phyloP scores from a whole-genome alignment of 805 yeast species.

The Metschnikowia continentalis region DNA sequence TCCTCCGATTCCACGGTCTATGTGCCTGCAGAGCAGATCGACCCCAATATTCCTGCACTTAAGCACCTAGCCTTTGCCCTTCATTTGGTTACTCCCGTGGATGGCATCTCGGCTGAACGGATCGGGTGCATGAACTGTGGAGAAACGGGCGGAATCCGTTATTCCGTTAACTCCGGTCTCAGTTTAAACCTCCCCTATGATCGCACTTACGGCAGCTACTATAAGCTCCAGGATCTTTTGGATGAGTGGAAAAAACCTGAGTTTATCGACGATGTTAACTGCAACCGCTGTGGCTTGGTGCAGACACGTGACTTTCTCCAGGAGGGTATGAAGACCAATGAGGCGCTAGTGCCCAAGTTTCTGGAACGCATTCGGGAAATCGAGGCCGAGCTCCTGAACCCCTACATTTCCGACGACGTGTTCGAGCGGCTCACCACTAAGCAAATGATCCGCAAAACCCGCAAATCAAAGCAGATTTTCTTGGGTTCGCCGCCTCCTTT shows the following conservation, averaged over 20 bases:
- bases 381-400: constrained; percentile 50
- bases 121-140: constrained; percentile 91
- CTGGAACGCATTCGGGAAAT: constrained; percentile 27
- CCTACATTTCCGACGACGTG: constrained; percentile 74
- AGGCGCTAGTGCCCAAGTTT: constrained; percentile 28
- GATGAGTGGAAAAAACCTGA: constrained; percentile 74
- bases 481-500: constrained; percentile 80
- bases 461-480: constrained; percentile 78
- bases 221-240: constrained; percentile 48
- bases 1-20: constrained; percentile 41
- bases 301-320: constrained; percentile 52
- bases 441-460: constrained; percentile 67
- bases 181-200: constrained; percentile 62
- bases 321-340: constrained; percentile 34
- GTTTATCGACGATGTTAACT: constrained; percentile 87
- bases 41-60: constrained; percentile 54
- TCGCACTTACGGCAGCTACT: constrained; percentile 33
- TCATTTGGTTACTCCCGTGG: constrained; percentile 79
- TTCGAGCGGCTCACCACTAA: constrained; percentile 71
- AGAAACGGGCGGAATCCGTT: constrained; percentile 88
- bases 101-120: constrained; percentile 82
- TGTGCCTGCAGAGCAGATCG: constrained; percentile 73
- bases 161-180: constrained; percentile 71
- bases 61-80: constrained; percentile 46
- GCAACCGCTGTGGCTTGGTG: constrained; percentile 83